Conservation (phyloP, 306 rosid genomes). For the Vigna hirtella region DNA sequence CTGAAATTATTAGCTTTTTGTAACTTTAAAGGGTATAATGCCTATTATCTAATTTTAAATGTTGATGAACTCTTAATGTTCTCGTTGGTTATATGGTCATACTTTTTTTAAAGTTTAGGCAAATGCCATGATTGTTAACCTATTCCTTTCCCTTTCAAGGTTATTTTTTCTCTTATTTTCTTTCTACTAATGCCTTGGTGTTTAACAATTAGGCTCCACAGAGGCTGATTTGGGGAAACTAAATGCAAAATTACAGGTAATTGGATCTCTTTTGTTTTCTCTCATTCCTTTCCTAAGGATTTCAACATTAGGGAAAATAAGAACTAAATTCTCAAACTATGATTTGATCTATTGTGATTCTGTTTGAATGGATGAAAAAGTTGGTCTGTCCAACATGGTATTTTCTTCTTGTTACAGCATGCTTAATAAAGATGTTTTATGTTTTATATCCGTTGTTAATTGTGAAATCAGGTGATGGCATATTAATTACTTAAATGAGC, state of each 20-base stretch:
- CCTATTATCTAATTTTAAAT: slow-evolving; percentile 20
- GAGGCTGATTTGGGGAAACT: slow-evolving; percentile 68
- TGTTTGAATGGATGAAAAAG: neutral
- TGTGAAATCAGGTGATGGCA: slow-evolving; percentile 12
- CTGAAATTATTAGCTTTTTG: slow-evolving; percentile 20
- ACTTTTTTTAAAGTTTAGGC: neutral
- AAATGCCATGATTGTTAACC: slow-evolving; percentile 26
- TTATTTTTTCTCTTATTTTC: slow-evolving; percentile 35
- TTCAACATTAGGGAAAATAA: neutral
- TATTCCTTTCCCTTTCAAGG: slow-evolving; percentile 13
- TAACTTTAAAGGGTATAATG: slow-evolving; percentile 11
- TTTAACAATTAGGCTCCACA: slow-evolving; percentile 54
- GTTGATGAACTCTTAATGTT: slow-evolving; percentile 25
- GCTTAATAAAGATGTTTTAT: neutral
- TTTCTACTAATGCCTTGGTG: slow-evolving; percentile 46
- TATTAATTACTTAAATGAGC: slow-evolving; percentile 28
- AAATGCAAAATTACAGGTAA: slow-evolving; percentile 80
- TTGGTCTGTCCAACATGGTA: slow-evolving; percentile 7
- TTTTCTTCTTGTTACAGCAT: slow-evolving; percentile 28
- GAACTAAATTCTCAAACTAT: neutral
- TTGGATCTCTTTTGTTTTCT: slow-evolving; percentile 37
- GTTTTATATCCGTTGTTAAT: slow-evolving; percentile 6
- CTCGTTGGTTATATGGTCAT: slow-evolving; percentile 18
- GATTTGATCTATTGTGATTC: slow-evolving; percentile 10
- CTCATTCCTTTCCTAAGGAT: neutral